These are phyloP conservation scores for Capronia americana DNA, from an alignment of 2,329 filamentous ascomycete species.

Conservation along the genomic window DNA sequence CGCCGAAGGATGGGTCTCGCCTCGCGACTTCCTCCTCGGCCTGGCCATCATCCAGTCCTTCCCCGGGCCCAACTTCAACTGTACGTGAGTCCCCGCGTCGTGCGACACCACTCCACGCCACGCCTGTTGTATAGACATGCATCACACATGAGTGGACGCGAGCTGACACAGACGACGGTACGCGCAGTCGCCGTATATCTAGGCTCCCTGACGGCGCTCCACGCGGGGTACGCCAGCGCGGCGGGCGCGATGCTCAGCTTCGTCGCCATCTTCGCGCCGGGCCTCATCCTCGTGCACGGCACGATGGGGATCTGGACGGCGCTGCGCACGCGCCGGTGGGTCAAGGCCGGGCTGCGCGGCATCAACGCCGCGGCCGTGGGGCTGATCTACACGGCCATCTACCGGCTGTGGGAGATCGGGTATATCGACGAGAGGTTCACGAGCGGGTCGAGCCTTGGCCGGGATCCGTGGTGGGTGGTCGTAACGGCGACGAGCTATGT, in stretches of 20 bases:
- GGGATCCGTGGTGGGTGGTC: conserved; percentile 70
- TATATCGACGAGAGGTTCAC: conserved; percentile 60
- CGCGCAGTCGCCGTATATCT: conserved; percentile 61
- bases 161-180: neutral
- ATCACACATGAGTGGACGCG: neutral
- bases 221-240: conserved; percentile 42
- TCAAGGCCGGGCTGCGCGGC: conserved; percentile 58
- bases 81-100: neutral
- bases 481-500: conserved; percentile 61
- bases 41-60: conserved; percentile 75
- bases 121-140: neutral
- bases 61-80: conserved; percentile 62
- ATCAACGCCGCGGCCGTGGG: conserved; percentile 68
- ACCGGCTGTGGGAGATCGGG: conserved; percentile 68
- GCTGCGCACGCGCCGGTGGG: conserved; percentile 56
- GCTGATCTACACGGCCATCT: conserved; percentile 69
- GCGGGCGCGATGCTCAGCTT: conserved; percentile 60
- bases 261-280: conserved; percentile 52
- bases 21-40: conserved; percentile 74
- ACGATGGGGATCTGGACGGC: conserved; percentile 56
- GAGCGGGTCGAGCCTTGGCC: conserved; percentile 60
- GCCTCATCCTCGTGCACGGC: conserved; percentile 42
- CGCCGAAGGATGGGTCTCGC: conserved; percentile 71
- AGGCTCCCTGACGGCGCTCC: conserved; percentile 56
- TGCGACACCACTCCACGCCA: neutral